Conservation (phyloP, 2,329 filamentous ascomycete species). For the Paecilomyces dactylethromorphus region DNA sequence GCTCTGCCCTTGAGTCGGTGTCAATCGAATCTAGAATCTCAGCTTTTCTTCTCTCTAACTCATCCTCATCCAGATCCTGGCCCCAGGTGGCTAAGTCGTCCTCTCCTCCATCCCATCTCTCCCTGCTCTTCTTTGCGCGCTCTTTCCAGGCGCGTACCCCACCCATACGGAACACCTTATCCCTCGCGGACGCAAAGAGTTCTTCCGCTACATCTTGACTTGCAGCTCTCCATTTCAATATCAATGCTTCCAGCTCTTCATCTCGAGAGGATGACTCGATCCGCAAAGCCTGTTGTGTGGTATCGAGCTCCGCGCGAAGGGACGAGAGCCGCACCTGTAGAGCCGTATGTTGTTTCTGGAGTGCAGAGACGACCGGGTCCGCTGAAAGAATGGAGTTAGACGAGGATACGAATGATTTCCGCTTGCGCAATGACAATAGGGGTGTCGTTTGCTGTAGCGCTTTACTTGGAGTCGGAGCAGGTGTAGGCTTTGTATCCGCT, state of each 20-base stretch:
- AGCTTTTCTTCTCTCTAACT: conserved; percentile 25
- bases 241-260: conserved; percentile 50
- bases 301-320: conserved; percentile 41
- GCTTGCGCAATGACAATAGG: not conserved
- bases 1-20: conserved; percentile 19
- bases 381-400: conserved; percentile 2
- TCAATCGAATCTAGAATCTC: conserved; percentile 34
- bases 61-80: conserved; percentile 35
- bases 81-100: conserved; percentile 24
- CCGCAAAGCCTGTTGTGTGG: conserved; percentile 45
- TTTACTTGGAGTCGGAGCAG: conserved; percentile 6
- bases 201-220: conserved; percentile 61
- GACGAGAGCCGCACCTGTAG: conserved; percentile 25
- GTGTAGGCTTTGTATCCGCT: not conserved
- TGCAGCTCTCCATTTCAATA: conserved; percentile 55
- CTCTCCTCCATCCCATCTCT: conserved; percentile 30
- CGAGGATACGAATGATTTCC: conserved; percentile 8
- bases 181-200: conserved; percentile 54
- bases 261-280: conserved; percentile 44
- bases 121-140: conserved; percentile 39
- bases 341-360: conserved; percentile 29
- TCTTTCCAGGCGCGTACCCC: conserved; percentile 53
- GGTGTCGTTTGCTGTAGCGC: not conserved
- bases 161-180: conserved; percentile 57
- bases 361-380: conserved; percentile 20